Evolutionary conservation across 2,329 filamentous ascomycete species (phyloP), one percentile per base, ranked within the genome.

Genomic region (Aspergillus piperis): DNA sequence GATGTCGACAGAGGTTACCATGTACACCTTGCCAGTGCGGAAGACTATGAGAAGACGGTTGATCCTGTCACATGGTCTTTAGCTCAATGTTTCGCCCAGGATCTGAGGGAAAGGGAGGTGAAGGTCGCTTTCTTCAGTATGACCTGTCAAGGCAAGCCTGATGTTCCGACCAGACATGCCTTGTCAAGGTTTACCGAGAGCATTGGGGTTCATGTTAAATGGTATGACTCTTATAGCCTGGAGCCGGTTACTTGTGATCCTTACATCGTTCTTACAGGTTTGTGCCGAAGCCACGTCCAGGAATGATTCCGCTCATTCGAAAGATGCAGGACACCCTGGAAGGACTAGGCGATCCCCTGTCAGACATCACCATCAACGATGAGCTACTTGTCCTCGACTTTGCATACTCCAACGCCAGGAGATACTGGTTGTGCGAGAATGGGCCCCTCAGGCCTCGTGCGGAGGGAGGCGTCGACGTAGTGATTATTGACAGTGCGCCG

Each of bases 261-360:
- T 25, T 13, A 57, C 13, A 38, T 17, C 10, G 2, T 41, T 8
- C 6, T 8, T 10, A 19, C 30, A 83, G 81, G 81, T 84, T 82
- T 62, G 90, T 92, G 1, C 90, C 90, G 5, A 91, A 90, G 73
- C 89, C 90, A 13, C 87, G 88, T 52, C 89, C 88, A 5, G 86
- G 88, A 15, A 86, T 92, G 8, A 92, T 92, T 76, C 83, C 89
- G 49, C 89, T 91, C 76, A 93, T 90, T 64, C 92, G 92, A 77
- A 92, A 89, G 64, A 89, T 92, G 69, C 90, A 93, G 82, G 92
- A 92, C 75, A 92, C 92, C 64, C 84, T 94, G 4, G 90, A 94
- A 75, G 90, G 90, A 7, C 89, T 92, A 36, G 86, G 85, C 25
- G 80, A 83, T 30, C 83, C 86, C 0, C 82, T 84, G 5, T 82